Evolutionary conservation across 495 filamentous ascomycete species (phyloP), one percentile per base, ranked within the genome.

Genomic region (Talaromyces ruber): DNA sequence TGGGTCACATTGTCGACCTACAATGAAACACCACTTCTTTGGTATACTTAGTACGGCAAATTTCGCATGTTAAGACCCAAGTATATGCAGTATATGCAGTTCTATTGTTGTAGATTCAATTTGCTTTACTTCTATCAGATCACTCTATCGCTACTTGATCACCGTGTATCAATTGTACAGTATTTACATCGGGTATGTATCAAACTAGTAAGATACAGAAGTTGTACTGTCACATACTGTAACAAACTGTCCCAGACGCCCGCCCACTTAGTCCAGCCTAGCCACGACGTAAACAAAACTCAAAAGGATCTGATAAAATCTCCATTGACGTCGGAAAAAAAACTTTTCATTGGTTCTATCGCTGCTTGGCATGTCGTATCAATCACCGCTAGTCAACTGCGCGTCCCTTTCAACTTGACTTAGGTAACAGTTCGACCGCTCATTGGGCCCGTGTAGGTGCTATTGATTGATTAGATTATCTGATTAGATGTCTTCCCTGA

Each of bases 391-490:
- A 53, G 8, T 26, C 3, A 12, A 1, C 11, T 54, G 28, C 28
- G 51, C 22, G 9, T 11, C n/a, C n/a, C 51, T 22, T 29, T 14
- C 6, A 16, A 54, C 18, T 26, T 3, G 4, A 57, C 5, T 34
- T 57, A 57, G 25, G 54, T 29, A 57, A 57, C 54, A 24, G 24
- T 6, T 6, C 29, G 25, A 18, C 28, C 54, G 3, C 24, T 55
- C 22, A 55, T 55, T 55, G 52, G 51, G 18, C 24, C 51, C 6
- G 21, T n/a, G 25, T 57, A 21, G 5, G 3, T 32, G 28, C 21
- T 57, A 57, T 57, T 57, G 54, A 57, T 57, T 57, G 50, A 53
- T 53, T 57, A 57, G 54, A 57, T 57, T 30, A 57, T 57, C 54
- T 57, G 54, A 57, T 57, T 57, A 57, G 54, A 57, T 57, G 26